Evolutionary conservation across 495 filamentous ascomycete species (phyloP).

Genomic region (Amorphotheca resinae): DNA sequence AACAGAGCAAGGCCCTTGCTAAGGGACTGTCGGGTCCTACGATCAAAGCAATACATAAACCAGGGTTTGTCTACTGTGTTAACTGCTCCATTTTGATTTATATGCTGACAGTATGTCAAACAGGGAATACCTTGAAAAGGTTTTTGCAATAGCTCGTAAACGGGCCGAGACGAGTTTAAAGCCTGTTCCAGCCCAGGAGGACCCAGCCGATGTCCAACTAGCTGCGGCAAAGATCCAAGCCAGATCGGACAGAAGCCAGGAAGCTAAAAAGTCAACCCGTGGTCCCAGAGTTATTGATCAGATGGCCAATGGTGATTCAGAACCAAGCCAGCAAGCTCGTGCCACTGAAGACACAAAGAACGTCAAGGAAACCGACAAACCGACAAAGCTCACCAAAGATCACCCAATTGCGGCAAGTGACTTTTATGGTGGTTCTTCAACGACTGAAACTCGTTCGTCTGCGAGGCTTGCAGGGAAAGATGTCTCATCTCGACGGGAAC

Average conservation of each 20-base stretch:
- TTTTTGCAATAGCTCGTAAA: not conserved
- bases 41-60: not conserved
- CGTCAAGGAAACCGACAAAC: not conserved
- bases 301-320: not conserved
- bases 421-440: constrained; percentile 4
- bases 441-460: not conserved
- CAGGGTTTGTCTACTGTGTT: not conserved
- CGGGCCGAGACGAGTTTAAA: not conserved
- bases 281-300: not conserved
- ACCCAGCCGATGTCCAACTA: not conserved
- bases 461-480: constrained; percentile 2
- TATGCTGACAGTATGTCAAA: not conserved
- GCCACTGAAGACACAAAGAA: no score
- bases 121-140: not conserved
- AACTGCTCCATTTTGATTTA: not conserved
- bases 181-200: not conserved
- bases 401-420: not conserved
- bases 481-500: not conserved
- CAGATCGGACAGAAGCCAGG: not conserved
- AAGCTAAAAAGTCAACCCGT: not conserved
- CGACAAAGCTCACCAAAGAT: not conserved
- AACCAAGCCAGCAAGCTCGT: not conserved
- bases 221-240: not conserved
- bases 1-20: not conserved
- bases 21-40: not conserved